phyloP scores from a whole-genome alignment of 805 yeast genomes.

The Yarrowia sp. region DNA sequence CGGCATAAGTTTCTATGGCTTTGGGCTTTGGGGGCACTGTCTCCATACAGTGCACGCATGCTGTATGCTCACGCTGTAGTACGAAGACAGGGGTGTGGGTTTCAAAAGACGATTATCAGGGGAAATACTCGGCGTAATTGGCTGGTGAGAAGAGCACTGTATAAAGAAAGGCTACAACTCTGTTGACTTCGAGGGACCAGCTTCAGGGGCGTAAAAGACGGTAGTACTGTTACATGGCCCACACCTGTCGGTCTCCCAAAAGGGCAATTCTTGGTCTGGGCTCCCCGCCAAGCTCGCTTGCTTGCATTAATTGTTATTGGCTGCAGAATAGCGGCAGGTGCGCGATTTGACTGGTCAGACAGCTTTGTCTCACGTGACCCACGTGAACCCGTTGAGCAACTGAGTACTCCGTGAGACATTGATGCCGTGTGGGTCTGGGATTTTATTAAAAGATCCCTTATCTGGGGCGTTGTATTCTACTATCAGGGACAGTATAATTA shows the following conservation, averaged over 20 bases:
- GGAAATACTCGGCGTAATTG: background rate
- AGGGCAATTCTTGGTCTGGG: constrained; percentile 8
- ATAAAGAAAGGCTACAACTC: background rate
- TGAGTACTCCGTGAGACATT: too few relatives aligned
- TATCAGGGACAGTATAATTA: too few relatives aligned
- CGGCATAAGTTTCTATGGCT: background rate
- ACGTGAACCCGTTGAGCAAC: background rate
- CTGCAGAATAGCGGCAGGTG: constrained; percentile 11
- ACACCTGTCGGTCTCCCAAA: background rate
- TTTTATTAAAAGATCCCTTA: too few relatives aligned
- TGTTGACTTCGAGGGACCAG: constrained; percentile 1
- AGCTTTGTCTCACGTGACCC: background rate
- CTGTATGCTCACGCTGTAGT: constrained; percentile 10
- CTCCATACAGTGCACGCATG: constrained; percentile 2
- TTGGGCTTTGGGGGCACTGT: background rate
- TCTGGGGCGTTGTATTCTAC: too few relatives aligned
- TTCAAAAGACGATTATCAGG: background rate
- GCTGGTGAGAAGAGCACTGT: background rate
- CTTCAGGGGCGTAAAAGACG: background rate
- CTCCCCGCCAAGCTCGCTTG: constrained; percentile 23
- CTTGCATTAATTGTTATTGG: constrained; percentile 15
- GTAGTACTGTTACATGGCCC: background rate
- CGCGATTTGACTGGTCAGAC: constrained; percentile 11
- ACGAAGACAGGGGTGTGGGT: background rate
- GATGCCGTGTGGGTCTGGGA: too few relatives aligned